Evolutionary conservation across 116 monocot genomes (phyloP).

Genomic region (Posidonia oceanica): DNA sequence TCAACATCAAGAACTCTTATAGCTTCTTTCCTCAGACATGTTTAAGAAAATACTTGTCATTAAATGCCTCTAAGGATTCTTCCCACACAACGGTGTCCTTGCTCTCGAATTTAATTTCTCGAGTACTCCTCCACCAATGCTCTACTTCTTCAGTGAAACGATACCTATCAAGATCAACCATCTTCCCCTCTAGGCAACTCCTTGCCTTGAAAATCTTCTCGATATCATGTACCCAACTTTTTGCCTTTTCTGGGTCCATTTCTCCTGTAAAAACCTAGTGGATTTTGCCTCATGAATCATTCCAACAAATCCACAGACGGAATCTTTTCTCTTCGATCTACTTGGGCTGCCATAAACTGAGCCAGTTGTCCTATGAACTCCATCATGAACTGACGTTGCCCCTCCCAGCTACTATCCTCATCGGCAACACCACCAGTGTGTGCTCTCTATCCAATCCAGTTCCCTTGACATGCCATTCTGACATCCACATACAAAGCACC

Average conservation of each 20-base stretch:
- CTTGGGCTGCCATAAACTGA: no score
- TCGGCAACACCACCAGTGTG: no score
- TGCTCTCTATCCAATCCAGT: no score
- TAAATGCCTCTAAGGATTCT: no score
- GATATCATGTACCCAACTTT: neutral
- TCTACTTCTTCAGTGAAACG: neutral
- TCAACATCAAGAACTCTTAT: neutral
- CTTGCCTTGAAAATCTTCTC: neutral
- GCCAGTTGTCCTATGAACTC: no score
- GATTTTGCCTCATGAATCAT: neutral
- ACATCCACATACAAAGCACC: no score
- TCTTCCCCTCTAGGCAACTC: neutral
- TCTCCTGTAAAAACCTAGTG: neutral
- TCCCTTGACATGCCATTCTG: no score
- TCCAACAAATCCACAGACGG: no score
- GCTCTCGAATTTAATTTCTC: neutral
- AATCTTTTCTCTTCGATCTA: no score
- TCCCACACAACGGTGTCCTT: no score
- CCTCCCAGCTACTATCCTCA: no score
- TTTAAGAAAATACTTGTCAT: neutral
- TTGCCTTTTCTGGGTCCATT: neutral
- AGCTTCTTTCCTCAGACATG: neutral
- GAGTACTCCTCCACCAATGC: neutral
- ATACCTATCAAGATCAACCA: neutral
- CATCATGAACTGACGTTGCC: no score